phyloP scores from a whole-genome alignment of 2,329 filamentous ascomycete genomes.

The Sclerotinia minor region DNA sequence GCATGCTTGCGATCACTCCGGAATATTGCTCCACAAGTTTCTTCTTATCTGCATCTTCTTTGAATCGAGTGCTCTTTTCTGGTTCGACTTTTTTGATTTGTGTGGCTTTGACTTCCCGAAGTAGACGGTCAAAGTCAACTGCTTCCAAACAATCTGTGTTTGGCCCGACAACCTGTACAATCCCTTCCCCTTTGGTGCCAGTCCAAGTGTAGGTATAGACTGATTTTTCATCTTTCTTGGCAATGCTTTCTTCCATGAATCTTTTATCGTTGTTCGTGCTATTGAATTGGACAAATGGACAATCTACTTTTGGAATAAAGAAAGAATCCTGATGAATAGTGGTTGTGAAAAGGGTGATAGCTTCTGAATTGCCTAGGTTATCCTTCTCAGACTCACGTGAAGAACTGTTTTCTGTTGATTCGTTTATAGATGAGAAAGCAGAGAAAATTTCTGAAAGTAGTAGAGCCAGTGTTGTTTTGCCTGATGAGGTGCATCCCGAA shows the following conservation, averaged over 20 bases:
- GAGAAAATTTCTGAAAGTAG: conserved; percentile 16
- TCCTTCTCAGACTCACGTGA: not conserved
- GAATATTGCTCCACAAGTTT: conserved; percentile 4
- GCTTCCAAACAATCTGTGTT: conserved; percentile 31
- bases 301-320: conserved; percentile 29
- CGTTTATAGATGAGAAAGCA: not conserved
- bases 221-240: not conserved
- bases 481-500: conserved; percentile 14
- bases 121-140: conserved; percentile 29
- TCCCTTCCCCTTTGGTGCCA: not conserved
- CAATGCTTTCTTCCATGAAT: conserved; percentile 20
- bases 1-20: conserved; percentile 15
- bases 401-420: no score
- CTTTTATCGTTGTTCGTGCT: conserved; percentile 14
- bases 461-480: conserved; percentile 19
- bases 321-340: conserved; percentile 34
- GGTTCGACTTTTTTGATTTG: not conserved
- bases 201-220: conserved; percentile 18
- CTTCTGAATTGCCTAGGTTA: not conserved
- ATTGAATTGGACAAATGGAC: conserved; percentile 24
- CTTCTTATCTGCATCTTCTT: conserved; percentile 16
- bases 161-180: conserved; percentile 25
- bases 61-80: not conserved
- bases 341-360: not conserved
- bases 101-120: not conserved